Conservation (phyloP, 305 asterid species). For the Fraxinus dipetala region DNA sequence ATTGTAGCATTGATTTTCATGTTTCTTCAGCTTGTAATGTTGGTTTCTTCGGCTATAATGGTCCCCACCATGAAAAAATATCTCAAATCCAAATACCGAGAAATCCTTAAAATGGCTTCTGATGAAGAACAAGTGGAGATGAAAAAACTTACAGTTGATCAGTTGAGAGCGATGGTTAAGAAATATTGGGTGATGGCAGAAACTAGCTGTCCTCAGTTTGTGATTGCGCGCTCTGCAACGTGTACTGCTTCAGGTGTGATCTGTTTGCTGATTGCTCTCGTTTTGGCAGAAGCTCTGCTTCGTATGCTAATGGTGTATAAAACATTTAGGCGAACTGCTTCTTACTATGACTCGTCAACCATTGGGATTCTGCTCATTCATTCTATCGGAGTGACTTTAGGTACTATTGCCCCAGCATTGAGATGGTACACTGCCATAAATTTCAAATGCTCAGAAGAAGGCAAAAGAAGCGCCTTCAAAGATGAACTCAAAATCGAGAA, state of each 20-base stretch:
- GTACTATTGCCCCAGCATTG: conserved; percentile 19
- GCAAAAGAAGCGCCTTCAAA: conserved; percentile 13
- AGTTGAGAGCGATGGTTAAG: conserved; percentile 19
- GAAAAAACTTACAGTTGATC: conserved; percentile 13
- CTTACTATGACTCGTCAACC: conserved; percentile 28
- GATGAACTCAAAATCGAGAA: conserved; percentile 25
- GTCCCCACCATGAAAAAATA: conserved; percentile 1
- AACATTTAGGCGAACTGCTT: not conserved
- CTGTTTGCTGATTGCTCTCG: conserved; percentile 15
- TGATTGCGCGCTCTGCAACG: conserved; percentile 29
- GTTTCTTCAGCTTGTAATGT: conserved; percentile 1
- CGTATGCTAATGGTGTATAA: not conserved
- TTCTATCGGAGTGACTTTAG: conserved; percentile 20
- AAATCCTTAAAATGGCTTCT: conserved; percentile 15
- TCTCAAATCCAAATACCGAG: conserved; percentile 25
- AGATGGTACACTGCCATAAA: conserved; percentile 26
- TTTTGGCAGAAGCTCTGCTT: conserved; percentile 3
- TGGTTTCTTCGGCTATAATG: conserved; percentile 11
- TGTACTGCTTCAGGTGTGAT: conserved; percentile 22
- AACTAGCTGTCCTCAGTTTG: conserved; percentile 34
- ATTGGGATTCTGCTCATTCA: conserved; percentile 23
- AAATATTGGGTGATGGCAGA: conserved; percentile 42
- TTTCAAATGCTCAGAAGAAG: conserved; percentile 10
- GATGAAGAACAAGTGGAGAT: conserved; percentile 1
- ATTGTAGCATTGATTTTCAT: not conserved